Base-by-base conservation (phyloP, 495 filamentous ascomycete species). In the Aspergillus biplanus region DNA sequence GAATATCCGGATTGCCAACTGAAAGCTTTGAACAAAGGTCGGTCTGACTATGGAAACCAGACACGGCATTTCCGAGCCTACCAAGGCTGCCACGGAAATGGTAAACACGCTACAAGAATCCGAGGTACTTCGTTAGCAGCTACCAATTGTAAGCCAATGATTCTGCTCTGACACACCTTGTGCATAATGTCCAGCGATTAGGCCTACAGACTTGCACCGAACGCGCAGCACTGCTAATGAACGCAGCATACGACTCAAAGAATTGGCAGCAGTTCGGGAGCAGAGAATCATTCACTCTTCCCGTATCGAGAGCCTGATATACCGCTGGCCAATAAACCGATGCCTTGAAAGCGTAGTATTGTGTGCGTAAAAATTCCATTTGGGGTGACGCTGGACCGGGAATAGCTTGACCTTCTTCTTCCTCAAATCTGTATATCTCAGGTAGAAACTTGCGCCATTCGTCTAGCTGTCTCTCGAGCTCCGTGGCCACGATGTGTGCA, bases 261-360 rank as follows among this genome's bases (percentile, higher is more conserved):
- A 58, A 58, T n/a, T 9, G 44, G 3, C 4, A n/a, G 31, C 39
- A 48, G 32, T 48, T 18, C 15, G 8, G 21, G 18, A 49, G 31
- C 13, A 58, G 42, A 15, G 44, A 12, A 6, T 34, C 42, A 15
- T 5, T 35, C 3, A 44, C n/a, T 8, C 18, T 33, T 8, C 50
- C 49, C 5, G 21, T 16, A 12, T 1, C 6, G 12, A 62, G 4
- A 3, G 27, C 34, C 18, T 62, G 46, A 15, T 55, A 55, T 0
- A 42, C 59, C 3, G 59, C 59, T 1, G 59, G 59, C 59, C 59
- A 62, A 34, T 62, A 62, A 16, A 62, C 33, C 4, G 50, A 55
- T 13, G 59, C 59, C 50, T 55, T 55, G 37, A 47, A 62, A 0
- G 50, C 50, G 39, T 55, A 62, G 27, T 55, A 62, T 37, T 62